These are phyloP conservation scores for Penicillium maclennaniae DNA, from an alignment of 495 filamentous ascomycete genomes.

Conservation along the genomic window DNA sequence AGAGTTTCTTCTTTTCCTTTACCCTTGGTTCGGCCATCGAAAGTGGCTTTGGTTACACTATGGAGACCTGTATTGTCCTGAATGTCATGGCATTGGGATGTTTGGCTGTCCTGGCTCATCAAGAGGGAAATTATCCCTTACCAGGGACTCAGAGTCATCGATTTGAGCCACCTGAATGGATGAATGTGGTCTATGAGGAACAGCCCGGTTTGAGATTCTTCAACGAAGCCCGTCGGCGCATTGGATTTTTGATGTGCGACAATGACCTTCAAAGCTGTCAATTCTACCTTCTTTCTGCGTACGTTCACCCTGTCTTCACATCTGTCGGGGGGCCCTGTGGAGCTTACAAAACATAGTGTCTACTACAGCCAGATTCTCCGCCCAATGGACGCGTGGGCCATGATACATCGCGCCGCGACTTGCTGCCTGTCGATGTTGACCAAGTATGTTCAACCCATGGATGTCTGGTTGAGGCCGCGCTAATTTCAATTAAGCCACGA, in stretches of 20 bases:
- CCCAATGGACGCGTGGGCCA: conserved; percentile 46
- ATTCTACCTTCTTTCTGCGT: conserved; percentile 47
- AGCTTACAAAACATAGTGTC: conserved; percentile 17
- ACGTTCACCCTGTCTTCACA: background rate
- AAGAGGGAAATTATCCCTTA: conserved; percentile 44
- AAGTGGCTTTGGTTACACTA: conserved; percentile 40
- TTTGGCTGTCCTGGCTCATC: conserved; percentile 39
- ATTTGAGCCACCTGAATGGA: conserved; percentile 45
- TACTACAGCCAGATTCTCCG: conserved; percentile 46
- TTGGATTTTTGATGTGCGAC: conserved; percentile 47
- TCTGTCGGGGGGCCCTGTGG: background rate
- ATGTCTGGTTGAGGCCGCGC: background rate
- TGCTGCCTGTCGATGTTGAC: conserved; percentile 46
- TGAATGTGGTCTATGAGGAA: conserved; percentile 40
- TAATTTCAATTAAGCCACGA: conserved; percentile 27
- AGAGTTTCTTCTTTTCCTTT: conserved; percentile 43
- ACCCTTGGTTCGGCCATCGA: conserved; percentile 44
- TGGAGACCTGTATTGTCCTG: conserved; percentile 44
- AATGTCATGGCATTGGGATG: conserved; percentile 46
- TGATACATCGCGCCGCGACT: conserved; percentile 47
- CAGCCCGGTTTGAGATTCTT: conserved; percentile 43
- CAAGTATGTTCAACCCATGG: conserved; percentile 32
- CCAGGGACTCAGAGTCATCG: conserved; percentile 31
- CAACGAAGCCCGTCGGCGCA: conserved; percentile 44
- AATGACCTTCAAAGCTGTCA: conserved; percentile 47